phyloP scores from a whole-genome alignment of 305 asterid genomes.

The Salvia sclarea region DNA sequence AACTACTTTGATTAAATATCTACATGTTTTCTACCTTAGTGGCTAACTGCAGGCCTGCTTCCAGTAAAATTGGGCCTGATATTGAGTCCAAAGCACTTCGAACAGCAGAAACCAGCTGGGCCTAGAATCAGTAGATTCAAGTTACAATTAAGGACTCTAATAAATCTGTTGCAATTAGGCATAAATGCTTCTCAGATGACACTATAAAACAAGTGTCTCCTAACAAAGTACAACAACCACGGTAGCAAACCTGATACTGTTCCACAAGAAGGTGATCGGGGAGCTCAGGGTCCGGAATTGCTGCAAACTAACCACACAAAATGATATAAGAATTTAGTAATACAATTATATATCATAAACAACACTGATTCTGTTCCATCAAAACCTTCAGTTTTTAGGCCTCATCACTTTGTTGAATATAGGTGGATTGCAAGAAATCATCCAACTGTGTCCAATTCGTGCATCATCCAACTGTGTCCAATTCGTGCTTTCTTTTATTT shows the following conservation, averaged over 20 bases:
- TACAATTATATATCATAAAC: background rate
- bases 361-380: background rate
- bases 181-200: conserved; percentile 15
- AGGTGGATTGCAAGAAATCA: background rate
- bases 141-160: conserved; percentile 25
- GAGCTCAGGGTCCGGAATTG: conserved; percentile 84
- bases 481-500: background rate
- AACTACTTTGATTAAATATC: conserved; percentile 26
- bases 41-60: conserved; percentile 94
- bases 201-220: background rate
- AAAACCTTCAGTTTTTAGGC: background rate
- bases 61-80: conserved; percentile 87
- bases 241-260: conserved; percentile 80
- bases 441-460: background rate
- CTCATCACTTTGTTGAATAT: background rate
- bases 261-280: conserved; percentile 95
- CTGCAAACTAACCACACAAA: conserved; percentile 65
- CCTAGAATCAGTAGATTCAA: conserved; percentile 52
- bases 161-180: conserved; percentile 27
- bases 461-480: too few relatives aligned
- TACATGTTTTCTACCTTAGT: conserved; percentile 58
- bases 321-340: background rate
- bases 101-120: conserved; percentile 94
- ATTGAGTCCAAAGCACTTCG: conserved; percentile 90
- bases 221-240: conserved; percentile 29